A percentile compares a stretch with the other conserved stretches of the same genome.
Evolutionary conservation across 2,329 filamentous ascomycete genomes (phyloP).

Genomic region (Botrytis fragariae): DNA sequence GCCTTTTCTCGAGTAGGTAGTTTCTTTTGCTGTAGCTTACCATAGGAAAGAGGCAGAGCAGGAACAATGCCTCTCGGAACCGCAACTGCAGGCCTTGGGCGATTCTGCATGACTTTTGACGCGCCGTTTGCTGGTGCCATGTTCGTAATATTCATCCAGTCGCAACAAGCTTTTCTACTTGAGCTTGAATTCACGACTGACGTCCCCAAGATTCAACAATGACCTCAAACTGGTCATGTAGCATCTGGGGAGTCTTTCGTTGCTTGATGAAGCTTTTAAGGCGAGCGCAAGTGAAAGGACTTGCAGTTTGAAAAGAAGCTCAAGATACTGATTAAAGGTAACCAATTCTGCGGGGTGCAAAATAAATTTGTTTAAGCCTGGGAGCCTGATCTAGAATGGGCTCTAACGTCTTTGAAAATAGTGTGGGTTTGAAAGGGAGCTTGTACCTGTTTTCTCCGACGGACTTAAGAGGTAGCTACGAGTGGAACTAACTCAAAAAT

Average conservation of each 20-base stretch:
- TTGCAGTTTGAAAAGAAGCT: slow-evolving; percentile 22
- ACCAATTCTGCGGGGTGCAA: slow-evolving; percentile 18
- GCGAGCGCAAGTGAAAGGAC: slow-evolving; percentile 18
- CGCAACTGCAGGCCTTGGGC: slow-evolving; percentile 31
- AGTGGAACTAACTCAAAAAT: not conserved
- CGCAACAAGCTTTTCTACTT: slow-evolving; percentile 17
- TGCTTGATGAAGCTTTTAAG: slow-evolving; percentile 8
- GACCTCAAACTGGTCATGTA: slow-evolving; percentile 29
- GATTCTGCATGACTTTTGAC: slow-evolving; percentile 36
- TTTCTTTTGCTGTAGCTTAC: slow-evolving; percentile 37
- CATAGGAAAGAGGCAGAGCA: slow-evolving; percentile 38
- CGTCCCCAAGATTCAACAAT: slow-evolving; percentile 41
- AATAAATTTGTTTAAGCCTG: slow-evolving; percentile 17
- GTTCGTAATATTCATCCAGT: slow-evolving; percentile 20
- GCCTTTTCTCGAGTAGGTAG: slow-evolving; percentile 30
- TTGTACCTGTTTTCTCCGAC: slow-evolving; percentile 7
- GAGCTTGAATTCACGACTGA: slow-evolving; percentile 29
- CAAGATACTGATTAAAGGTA: slow-evolving; percentile 3
- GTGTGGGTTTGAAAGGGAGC: not conserved
- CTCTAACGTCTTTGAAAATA: slow-evolving; percentile 3
- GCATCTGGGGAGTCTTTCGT: slow-evolving; percentile 22
- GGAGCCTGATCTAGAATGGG: not conserved
- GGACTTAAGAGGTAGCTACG: slow-evolving; percentile 2
- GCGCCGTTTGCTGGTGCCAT: slow-evolving; percentile 35
- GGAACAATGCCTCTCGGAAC: slow-evolving; percentile 34